These are phyloP conservation scores for Tilletia caries DNA, from an alignment of 1,284 basidiomycete genomes.

Conservation along the genomic window DNA sequence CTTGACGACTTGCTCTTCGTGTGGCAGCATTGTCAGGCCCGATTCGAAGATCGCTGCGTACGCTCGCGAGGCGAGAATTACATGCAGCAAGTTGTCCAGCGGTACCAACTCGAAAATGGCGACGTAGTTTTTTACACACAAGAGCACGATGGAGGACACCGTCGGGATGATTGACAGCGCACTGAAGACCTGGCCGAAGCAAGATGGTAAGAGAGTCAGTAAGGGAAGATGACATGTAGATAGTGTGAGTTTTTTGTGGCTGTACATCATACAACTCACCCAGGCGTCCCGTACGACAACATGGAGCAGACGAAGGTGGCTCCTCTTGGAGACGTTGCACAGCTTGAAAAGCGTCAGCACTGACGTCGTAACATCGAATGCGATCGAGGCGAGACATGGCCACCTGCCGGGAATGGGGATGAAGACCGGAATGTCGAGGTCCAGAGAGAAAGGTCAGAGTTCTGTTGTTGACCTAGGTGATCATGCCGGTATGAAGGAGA, in stretches of 20 bases:
- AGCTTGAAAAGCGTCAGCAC: background rate
- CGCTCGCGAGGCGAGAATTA: background rate
- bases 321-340: background rate
- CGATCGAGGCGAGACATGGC: background rate
- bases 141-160: background rate
- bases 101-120: background rate
- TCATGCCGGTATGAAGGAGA: background rate
- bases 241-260: too few relatives aligned
- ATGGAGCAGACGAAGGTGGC: background rate
- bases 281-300: background rate
- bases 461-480: too few relatives aligned
- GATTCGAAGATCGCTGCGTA: background rate
- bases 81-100: background rate
- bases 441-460: background rate
- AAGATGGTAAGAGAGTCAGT: background rate
- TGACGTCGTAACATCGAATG: background rate
- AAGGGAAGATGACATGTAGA: background rate
- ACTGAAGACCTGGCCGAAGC: background rate
- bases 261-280: background rate
- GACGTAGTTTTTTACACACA: background rate
- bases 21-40: background rate
- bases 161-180: background rate
- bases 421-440: background rate
- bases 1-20: background rate
- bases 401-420: background rate